Evolutionary conservation across 768 basidiomycete genomes (phyloP).

Genomic region (Boletus sp.): DNA sequence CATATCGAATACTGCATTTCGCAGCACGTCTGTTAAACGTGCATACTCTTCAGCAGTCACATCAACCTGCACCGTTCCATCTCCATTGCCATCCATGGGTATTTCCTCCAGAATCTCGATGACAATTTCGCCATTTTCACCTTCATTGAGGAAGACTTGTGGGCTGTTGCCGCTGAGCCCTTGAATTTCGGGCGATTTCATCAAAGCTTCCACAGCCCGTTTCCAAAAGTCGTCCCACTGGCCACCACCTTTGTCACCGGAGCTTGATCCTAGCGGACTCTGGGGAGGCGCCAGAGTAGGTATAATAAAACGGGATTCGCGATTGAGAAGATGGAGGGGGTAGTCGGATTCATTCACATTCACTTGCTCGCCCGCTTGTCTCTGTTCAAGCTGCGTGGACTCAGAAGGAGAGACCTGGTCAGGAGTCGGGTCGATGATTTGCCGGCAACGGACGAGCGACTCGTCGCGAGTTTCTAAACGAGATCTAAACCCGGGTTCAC

Average conservation of each 20-base stretch:
- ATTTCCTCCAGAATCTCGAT: conserved; percentile 46
- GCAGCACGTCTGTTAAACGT: conserved; percentile 47
- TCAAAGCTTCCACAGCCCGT: conserved; percentile 27
- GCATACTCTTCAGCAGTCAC: conserved; percentile 39
- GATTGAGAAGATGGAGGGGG: conserved; percentile 50
- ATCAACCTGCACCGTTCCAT: conserved; percentile 23
- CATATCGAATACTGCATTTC: conserved; percentile 52
- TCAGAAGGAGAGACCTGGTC: conserved; percentile 24
- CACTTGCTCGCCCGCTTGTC: conserved; percentile 26
- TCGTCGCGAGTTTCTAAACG: conserved; percentile 63
- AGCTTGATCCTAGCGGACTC: conserved; percentile 16
- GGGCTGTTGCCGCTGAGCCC: conserved; percentile 27
- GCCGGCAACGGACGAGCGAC: conserved; percentile 72
- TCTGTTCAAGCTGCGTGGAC: conserved; percentile 30
- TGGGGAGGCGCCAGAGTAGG: conserved; percentile 24
- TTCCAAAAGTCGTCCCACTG: conserved; percentile 26
- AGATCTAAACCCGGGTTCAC: conserved; percentile 89
- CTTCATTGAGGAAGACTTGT: conserved; percentile 41
- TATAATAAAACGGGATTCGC: conserved; percentile 47
- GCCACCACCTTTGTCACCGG: conserved; percentile 13
- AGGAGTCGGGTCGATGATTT: conserved; percentile 47
- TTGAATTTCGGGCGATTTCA: conserved; percentile 32
- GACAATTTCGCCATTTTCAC: conserved; percentile 40
- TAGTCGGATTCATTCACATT: conserved; percentile 50
- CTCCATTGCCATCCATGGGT: conserved; percentile 32